These are phyloP conservation scores for Hypomyces perniciosus DNA, from an alignment of 2,329 filamentous ascomycete genomes.

Conservation along the genomic window DNA sequence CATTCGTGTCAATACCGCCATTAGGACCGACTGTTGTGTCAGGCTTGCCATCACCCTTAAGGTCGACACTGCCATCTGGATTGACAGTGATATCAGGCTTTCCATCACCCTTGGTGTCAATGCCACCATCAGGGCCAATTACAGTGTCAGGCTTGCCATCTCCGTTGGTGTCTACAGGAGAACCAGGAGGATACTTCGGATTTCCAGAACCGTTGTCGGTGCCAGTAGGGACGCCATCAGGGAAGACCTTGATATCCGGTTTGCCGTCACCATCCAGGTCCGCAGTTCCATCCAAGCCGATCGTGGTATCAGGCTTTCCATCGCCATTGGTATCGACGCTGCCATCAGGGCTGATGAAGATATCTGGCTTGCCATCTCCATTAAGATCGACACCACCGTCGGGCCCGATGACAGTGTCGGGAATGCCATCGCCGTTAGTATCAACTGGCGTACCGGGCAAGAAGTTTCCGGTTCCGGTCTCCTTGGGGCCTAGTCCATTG, in stretches of 20 bases:
- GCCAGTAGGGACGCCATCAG: too few relatives aligned
- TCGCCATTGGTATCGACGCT: too few relatives aligned
- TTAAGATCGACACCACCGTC: not conserved
- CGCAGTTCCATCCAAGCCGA: too few relatives aligned
- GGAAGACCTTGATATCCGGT: too few relatives aligned
- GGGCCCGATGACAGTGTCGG: not conserved
- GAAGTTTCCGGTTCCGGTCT: not conserved
- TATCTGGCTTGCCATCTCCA: not conserved
- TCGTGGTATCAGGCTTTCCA: too few relatives aligned
- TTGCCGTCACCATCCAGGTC: too few relatives aligned
- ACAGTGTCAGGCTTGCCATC: not conserved
- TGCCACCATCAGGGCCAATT: not conserved
- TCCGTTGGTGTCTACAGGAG: too few relatives aligned
- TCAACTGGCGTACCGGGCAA: not conserved
- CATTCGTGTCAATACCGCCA: not conserved
- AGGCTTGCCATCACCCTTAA: not conserved
- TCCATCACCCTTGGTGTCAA: not conserved
- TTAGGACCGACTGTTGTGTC: not conserved
- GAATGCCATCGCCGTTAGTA: not conserved
- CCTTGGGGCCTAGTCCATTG: not conserved
- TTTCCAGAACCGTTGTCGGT: too few relatives aligned
- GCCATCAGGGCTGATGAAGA: too few relatives aligned
- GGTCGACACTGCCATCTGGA: not conserved
- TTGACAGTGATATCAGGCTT: conserved; percentile 1
- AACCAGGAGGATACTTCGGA: too few relatives aligned